phyloP scores from a whole-genome alignment of 495 filamentous ascomycete genomes.

The Paragyromitra xinjiangensis region DNA sequence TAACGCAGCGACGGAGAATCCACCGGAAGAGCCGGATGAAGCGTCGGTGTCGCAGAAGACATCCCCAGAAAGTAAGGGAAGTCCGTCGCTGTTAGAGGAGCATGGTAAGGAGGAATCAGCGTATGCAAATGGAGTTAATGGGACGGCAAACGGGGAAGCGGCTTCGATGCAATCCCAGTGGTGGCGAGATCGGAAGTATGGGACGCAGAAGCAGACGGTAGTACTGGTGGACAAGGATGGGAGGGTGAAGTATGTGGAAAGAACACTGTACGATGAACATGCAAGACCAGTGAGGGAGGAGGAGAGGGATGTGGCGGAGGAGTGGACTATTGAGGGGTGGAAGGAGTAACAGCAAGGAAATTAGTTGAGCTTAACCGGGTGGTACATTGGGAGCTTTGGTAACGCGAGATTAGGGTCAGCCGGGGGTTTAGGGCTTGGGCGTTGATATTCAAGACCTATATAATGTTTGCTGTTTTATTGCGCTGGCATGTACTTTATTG shows the following conservation, averaged over 20 bases:
- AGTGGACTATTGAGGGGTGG: slow-evolving; percentile 73
- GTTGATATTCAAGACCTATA: slow-evolving; percentile 10
- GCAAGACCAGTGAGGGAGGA: slow-evolving; percentile 68
- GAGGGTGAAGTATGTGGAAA: slow-evolving; percentile 80
- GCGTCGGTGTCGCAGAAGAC: slow-evolving; percentile 32
- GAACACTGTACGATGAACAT: slow-evolving; percentile 78
- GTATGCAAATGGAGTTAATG: slow-evolving; percentile 10
- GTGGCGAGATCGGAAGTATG: slow-evolving; percentile 66
- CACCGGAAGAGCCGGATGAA: slow-evolving; percentile 55
- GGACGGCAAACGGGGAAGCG: background rate
- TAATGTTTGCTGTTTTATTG: slow-evolving; percentile 10
- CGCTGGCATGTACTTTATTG: background rate
- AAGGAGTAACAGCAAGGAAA: background rate
- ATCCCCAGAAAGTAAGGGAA: slow-evolving; percentile 27
- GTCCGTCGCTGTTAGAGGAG: slow-evolving; percentile 37
- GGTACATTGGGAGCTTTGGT: background rate
- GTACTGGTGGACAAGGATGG: slow-evolving; percentile 80
- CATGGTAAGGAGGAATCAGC: background rate
- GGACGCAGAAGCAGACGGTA: slow-evolving; percentile 93
- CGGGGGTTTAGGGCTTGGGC: background rate
- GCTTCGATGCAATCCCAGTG: slow-evolving; percentile 54
- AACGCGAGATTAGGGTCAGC: background rate
- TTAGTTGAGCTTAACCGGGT: background rate
- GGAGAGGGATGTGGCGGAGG: slow-evolving; percentile 70
- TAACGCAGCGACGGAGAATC: slow-evolving; percentile 43